Conservation (phyloP, 306 rosid species). For the Castanea crenata region DNA sequence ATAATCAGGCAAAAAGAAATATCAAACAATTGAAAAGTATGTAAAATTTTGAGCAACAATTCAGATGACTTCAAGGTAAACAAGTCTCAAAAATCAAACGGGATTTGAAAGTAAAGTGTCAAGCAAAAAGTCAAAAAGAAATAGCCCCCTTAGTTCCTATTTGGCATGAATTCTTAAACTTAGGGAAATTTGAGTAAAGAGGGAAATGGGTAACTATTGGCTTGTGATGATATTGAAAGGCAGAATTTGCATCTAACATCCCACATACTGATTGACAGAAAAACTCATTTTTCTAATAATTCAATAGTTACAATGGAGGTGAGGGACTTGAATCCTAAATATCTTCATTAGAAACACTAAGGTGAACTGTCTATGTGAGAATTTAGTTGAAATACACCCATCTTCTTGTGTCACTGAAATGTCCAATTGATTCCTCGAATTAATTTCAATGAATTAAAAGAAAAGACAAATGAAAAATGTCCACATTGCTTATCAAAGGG, state of each 20-base stretch:
- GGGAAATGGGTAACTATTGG: background rate
- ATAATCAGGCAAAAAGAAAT: background rate
- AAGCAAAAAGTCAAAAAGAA: background rate
- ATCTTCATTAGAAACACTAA: too few relatives aligned
- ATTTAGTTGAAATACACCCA: background rate
- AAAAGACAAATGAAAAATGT: background rate
- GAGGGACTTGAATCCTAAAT: too few relatives aligned
- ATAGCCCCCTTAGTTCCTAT: slow-evolving; percentile 1
- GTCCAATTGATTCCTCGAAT: background rate
- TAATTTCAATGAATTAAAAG: background rate
- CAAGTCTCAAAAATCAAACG: slow-evolving; percentile 10
- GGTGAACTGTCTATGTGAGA: background rate
- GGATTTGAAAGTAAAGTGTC: background rate
- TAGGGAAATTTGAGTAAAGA: background rate
- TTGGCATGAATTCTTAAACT: background rate
- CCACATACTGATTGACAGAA: background rate
- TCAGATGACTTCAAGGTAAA: background rate
- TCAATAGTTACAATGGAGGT: too few relatives aligned
- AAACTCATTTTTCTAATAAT: background rate
- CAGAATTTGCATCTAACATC: background rate
- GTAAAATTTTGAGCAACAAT: slow-evolving; percentile 3
- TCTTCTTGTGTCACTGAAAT: background rate
- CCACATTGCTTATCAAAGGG: background rate
- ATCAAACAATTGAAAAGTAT: slow-evolving; percentile 17
- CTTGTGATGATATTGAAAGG: background rate